A percentile compares a stretch with the other conserved stretches of the same genome.
Evolutionary conservation across 192 early-diverging fungal genomes (phyloP).

Genomic region (Coemansia sp.): DNA sequence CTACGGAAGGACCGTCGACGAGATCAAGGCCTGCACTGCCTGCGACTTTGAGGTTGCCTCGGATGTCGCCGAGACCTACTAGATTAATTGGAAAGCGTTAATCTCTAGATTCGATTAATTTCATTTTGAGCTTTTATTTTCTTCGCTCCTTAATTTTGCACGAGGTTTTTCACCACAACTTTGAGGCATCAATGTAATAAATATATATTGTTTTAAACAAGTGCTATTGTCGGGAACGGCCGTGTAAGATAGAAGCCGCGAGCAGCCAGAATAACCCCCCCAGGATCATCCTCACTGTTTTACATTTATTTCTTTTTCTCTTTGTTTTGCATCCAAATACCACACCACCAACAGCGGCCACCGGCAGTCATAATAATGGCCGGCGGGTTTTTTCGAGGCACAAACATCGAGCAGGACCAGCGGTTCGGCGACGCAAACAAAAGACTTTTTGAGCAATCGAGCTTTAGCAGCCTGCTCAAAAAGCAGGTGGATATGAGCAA

Average conservation of each 20-base stretch:
- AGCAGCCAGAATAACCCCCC: no score
- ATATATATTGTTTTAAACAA: neutral
- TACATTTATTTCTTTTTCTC: no score
- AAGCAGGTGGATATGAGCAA: slow-evolving; percentile 68
- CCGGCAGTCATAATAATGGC: no score
- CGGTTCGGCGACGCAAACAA: slow-evolving; percentile 44
- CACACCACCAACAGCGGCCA: no score
- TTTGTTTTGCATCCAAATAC: no score
- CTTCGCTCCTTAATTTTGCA: neutral
- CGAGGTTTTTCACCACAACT: neutral
- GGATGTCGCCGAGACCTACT: slow-evolving; percentile 47
- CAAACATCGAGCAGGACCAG: slow-evolving; percentile 44
- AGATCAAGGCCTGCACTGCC: slow-evolving; percentile 63
- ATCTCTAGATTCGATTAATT: neutral
- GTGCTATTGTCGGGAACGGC: no score
- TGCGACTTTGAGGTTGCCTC: slow-evolving; percentile 59
- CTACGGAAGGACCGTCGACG: slow-evolving; percentile 59
- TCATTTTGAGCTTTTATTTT: neutral
- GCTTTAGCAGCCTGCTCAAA: slow-evolving; percentile 30
- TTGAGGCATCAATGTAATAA: neutral
- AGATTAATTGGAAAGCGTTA: neutral
- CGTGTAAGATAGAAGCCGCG: no score
- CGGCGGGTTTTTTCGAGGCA: slow-evolving; percentile 40
- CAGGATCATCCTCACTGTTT: no score
- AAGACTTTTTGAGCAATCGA: slow-evolving; percentile 23